Conservation (phyloP, 345 rosid genomes). For the Erucastrum elatum region DNA sequence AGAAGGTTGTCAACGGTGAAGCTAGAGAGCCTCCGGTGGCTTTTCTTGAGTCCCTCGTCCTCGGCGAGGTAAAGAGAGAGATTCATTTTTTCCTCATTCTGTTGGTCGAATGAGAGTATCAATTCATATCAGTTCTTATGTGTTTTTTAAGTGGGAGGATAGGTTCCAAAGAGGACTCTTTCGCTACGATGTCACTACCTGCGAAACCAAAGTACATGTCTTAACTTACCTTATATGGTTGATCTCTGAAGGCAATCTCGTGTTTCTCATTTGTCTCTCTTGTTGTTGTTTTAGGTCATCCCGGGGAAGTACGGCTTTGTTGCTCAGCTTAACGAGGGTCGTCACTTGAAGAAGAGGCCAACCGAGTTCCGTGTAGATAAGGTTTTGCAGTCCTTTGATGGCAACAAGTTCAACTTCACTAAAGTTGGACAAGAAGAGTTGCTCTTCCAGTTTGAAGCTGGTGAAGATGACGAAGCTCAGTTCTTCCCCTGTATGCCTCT, state of each 20-base stretch:
- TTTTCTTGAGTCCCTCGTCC: constrained; percentile 84
- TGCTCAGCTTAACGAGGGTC: constrained; percentile 98
- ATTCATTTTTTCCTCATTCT: not conserved
- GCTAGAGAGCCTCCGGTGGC: constrained; percentile 58
- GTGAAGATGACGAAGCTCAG: constrained; percentile 68
- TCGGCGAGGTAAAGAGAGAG: constrained; percentile 65
- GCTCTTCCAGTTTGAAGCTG: constrained; percentile 92
- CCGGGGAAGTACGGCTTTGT: constrained; percentile 88
- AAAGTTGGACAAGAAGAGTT: constrained; percentile 97
- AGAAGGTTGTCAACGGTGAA: constrained; percentile 35
- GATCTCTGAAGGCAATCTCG: not conserved
- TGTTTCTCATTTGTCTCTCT: constrained; percentile 1
- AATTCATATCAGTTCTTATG: not conserved
- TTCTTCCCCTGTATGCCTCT: constrained; percentile 72
- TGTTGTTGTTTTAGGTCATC: constrained; percentile 58
- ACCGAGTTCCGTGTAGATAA: constrained; percentile 93
- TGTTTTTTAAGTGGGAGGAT: constrained; percentile 67
- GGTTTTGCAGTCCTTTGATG: constrained; percentile 97
- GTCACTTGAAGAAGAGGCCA: constrained; percentile 96
- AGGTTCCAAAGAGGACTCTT: constrained; percentile 88
- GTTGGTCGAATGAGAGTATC: not conserved
- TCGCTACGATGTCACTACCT: constrained; percentile 93
- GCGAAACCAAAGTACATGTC: constrained; percentile 78
- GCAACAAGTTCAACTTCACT: constrained; percentile 89
- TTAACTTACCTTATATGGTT: not conserved